These are phyloP conservation scores for Wickerhamiella spandovensis DNA, from an alignment of 805 yeast genomes.

Conservation along the genomic window DNA sequence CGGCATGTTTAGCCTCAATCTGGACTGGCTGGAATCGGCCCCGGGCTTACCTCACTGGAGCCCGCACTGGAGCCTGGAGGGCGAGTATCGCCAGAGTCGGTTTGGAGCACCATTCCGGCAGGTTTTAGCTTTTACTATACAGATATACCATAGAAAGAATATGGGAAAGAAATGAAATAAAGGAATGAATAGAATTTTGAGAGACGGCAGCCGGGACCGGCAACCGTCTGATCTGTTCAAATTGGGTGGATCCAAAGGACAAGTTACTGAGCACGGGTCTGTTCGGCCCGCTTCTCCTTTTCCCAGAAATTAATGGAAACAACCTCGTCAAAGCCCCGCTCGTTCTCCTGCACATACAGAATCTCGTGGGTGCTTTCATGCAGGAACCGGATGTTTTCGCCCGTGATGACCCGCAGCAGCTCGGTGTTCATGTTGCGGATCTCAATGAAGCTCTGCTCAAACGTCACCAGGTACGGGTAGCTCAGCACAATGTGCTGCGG, in stretches of 20 bases:
- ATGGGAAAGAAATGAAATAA: neutral
- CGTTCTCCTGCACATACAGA: slow-evolving; percentile 81
- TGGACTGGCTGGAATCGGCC: too few species aligned
- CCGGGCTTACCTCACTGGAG: too few species aligned
- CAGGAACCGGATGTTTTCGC: slow-evolving; percentile 78
- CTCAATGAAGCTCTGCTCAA: slow-evolving; percentile 83
- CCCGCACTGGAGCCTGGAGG: too few species aligned
- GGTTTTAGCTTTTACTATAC: neutral
- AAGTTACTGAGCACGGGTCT: neutral
- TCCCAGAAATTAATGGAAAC: slow-evolving; percentile 85
- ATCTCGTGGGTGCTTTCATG: slow-evolving; percentile 91
- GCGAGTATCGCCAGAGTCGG: too few species aligned
- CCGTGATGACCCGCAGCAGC: slow-evolving; percentile 73
- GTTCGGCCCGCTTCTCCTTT: slow-evolving; percentile 10
- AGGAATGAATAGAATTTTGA: neutral
- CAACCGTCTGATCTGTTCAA: too few species aligned
- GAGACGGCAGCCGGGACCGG: neutral
- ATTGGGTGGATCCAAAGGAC: neutral
- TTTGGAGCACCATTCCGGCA: neutral
- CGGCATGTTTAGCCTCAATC: too few species aligned
- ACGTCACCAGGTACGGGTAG: slow-evolving; percentile 86
- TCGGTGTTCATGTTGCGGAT: slow-evolving; percentile 82
- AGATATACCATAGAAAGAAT: neutral
- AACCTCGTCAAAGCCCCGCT: slow-evolving; percentile 80
- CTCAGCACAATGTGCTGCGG: slow-evolving; percentile 88